Percentiles rank a stretch among this genome's conserved stretches.
Evolutionary conservation across 768 basidiomycete species (phyloP).

Genomic region (Termitomyces sp.): DNA sequence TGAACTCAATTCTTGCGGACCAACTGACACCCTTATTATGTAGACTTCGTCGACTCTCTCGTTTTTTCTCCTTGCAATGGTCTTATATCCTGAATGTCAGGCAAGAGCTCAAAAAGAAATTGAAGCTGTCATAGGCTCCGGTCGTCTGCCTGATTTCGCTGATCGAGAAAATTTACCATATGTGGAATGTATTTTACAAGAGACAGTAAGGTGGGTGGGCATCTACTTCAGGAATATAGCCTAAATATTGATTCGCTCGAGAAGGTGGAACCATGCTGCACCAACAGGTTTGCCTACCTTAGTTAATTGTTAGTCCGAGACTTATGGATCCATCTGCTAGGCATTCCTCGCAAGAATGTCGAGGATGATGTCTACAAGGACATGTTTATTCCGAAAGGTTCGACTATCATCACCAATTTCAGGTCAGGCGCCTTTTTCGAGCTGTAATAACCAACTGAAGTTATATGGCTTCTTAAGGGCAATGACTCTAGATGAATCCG

Average conservation of each 20-base stretch:
- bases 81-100: slow-evolving; percentile 23
- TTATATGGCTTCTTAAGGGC: neutral
- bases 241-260: neutral
- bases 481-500: slow-evolving; percentile 13
- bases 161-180: slow-evolving; percentile 22
- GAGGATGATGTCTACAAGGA: slow-evolving; percentile 17
- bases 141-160: slow-evolving; percentile 14
- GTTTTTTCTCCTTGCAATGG: slow-evolving; percentile 19
- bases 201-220: slow-evolving; percentile 14
- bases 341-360: slow-evolving; percentile 7
- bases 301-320: too few relatives aligned
- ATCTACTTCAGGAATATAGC: too few relatives aligned
- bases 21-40: neutral
- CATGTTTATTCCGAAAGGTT: slow-evolving; percentile 17
- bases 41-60: slow-evolving; percentile 5
- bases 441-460: neutral
- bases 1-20: neutral
- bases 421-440: neutral
- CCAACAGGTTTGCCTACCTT: slow-evolving; percentile 1
- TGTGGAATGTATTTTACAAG: slow-evolving; percentile 19
- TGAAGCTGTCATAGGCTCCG: slow-evolving; percentile 19
- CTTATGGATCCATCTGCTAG: neutral
- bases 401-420: slow-evolving; percentile 14
- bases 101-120: slow-evolving; percentile 22
- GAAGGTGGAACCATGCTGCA: slow-evolving; percentile 4